Evolutionary conservation across 768 basidiomycete species (phyloP), one percentile per base, ranked within the genome.

Genomic region (Mycena crocata): DNA sequence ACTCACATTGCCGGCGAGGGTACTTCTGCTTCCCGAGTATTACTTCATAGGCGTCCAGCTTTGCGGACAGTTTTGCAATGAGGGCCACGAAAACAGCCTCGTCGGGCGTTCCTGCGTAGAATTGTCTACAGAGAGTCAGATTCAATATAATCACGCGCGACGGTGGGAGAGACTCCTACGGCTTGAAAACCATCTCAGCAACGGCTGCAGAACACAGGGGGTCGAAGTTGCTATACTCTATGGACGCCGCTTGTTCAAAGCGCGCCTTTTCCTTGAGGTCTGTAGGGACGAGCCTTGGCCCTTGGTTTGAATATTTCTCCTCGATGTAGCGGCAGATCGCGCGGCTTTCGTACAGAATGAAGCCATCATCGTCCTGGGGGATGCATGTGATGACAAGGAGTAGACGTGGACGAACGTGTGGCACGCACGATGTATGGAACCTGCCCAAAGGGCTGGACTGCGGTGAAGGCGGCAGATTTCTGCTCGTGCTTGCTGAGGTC

Each of bases 21-120:
- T 88, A 90, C 34, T 80, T 75, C 35, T 85, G 83, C 73, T 86
- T 89, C 23, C 77, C 73, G 19, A 90, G 79, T 40, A 91, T 86
- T 19, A 67, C 71, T 13, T 90, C 84, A 66, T 89, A 90, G 5
- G 71, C 85, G 21, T 85, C 82, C 5, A 90, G 79, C 49, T 81
- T 85, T 5, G 67, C 71, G 1, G 76, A 76, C 21, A 86, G 72
- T 13, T 68, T 68, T 1, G 69, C 70, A 24, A 82, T 62, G 2
- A 65, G 68, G 48, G 76, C 72, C 8, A 80, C 74, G 14, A 73
- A 73, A 5, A 44, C 57, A 2, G 68, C 79, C 72, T 65, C n/a
- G 37, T 80, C 71, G 1, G 73, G 21, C 13, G 28, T 82, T 21
- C 21, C n/a, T n/a, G n/a, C n/a, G n/a, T n/a, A n/a, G n/a, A n/a